These are phyloP conservation scores for Xylariaceae sp. DNA, from an alignment of 2,329 filamentous ascomycete species.

Conservation along the genomic window DNA sequence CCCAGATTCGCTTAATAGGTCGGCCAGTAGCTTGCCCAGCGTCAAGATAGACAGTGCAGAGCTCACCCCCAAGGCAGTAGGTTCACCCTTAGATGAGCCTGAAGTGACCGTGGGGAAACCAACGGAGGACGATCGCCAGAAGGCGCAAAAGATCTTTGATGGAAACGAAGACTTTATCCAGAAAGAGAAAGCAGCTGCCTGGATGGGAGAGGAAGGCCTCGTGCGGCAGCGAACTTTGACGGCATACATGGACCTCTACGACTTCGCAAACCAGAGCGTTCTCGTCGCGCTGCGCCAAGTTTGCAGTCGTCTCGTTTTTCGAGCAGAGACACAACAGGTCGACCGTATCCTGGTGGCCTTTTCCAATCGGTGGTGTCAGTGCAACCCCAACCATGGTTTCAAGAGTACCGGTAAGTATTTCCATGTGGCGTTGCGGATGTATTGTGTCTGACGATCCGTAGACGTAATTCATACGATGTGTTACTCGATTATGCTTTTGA, in stretches of 20 bases:
- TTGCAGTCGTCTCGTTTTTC: conserved; percentile 79
- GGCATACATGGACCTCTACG: conserved; percentile 92
- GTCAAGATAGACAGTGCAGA: conserved; percentile 53
- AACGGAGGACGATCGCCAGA: conserved; percentile 71
- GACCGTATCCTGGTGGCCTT: conserved; percentile 92
- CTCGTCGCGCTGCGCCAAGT: conserved; percentile 77
- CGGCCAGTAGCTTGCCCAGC: conserved; percentile 51
- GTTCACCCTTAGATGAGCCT: conserved; percentile 58
- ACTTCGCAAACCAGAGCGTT: conserved; percentile 82
- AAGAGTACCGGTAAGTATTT: conserved; percentile 72
- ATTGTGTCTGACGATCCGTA: conserved; percentile 39
- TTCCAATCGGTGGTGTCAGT: conserved; percentile 87
- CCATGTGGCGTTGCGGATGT: neutral
- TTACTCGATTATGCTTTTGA: conserved; percentile 92
- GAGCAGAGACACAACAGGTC: conserved; percentile 94
- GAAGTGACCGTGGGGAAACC: conserved; percentile 61
- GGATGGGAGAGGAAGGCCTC: conserved; percentile 78
- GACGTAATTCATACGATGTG: conserved; percentile 97
- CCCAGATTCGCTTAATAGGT: conserved; percentile 48
- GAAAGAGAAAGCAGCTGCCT: conserved; percentile 80
- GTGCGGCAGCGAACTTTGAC: conserved; percentile 60
- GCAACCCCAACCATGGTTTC: conserved; percentile 92
- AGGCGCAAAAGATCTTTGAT: conserved; percentile 81
- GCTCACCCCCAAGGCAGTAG: conserved; percentile 40
- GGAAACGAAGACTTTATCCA: conserved; percentile 80